Conservation (phyloP, 768 basidiomycete species). For the Pseudohyphozyma bogoriensis region DNA sequence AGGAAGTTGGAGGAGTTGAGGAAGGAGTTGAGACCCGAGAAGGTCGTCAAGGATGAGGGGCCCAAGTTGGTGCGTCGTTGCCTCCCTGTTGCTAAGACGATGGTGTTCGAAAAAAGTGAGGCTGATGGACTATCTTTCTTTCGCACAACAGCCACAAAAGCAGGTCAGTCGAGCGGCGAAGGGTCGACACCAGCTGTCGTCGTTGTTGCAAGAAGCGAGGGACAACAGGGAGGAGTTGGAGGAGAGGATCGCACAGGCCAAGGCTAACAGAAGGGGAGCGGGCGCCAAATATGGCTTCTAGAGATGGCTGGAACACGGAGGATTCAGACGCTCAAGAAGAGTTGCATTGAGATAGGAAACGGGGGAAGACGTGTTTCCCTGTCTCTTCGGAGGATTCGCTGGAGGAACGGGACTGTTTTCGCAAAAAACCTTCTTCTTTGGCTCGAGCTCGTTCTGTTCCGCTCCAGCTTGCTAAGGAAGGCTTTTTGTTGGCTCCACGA, state of each 20-base stretch:
- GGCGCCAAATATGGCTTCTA: conserved; percentile 93
- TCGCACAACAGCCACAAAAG: neutral
- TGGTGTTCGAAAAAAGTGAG: no score
- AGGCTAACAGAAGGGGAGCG: conserved; percentile 74
- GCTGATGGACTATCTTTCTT: neutral
- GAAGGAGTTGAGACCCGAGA: conserved; percentile 4
- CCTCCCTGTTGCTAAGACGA: neutral
- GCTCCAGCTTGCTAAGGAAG: no score
- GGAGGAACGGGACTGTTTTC: no score
- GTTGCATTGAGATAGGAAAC: no score
- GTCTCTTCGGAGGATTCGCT: no score
- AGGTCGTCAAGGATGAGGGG: conserved; percentile 10
- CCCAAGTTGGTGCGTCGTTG: conserved; percentile 13
- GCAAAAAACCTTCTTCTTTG: no score
- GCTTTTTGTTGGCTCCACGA: no score
- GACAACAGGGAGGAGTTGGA: conserved; percentile 71
- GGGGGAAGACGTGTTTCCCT: no score
- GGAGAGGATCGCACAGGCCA: conserved; percentile 70
- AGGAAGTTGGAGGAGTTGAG: conserved; percentile 1
- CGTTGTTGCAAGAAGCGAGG: conserved; percentile 71
- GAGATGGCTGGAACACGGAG: no score
- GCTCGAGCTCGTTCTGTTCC: no score
- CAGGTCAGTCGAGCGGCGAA: no score
- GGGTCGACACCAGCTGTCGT: conserved; percentile 66
- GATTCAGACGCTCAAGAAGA: no score